Evolutionary conservation across 2,329 filamentous ascomycete genomes (phyloP).

Genomic region (Davidsoniella eucalypti): DNA sequence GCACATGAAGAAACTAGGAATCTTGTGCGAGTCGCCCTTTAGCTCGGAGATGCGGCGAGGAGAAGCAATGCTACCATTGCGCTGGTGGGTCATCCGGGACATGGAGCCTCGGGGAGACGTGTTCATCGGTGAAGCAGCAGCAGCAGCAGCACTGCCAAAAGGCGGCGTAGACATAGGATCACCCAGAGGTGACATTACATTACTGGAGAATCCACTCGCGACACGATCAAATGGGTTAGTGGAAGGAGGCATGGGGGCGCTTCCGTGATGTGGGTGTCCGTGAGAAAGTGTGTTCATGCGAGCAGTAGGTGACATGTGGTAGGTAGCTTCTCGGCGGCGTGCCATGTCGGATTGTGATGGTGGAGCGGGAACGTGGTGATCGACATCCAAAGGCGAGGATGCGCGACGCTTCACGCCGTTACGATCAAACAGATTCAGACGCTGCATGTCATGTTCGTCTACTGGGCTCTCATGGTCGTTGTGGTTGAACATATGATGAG

Average conservation of each 20-base stretch:
- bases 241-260: constrained; percentile 27
- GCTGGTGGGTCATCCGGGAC: constrained; percentile 26
- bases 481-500: constrained; percentile 24
- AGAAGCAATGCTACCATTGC: constrained; percentile 31
- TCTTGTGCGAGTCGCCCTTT: constrained; percentile 31
- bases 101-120: constrained; percentile 33
- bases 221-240: constrained; percentile 28
- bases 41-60: constrained; percentile 35
- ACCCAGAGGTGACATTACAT: constrained; percentile 34
- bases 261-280: constrained; percentile 24
- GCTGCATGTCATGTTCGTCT: constrained; percentile 26
- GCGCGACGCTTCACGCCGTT: constrained; percentile 39
- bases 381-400: constrained; percentile 35
- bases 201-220: constrained; percentile 28
- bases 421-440: constrained; percentile 31
- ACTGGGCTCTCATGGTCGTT: constrained; percentile 32
- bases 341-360: constrained; percentile 27
- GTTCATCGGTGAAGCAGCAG: constrained; percentile 23
- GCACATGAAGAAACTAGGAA: constrained; percentile 49
- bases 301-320: constrained; percentile 36
- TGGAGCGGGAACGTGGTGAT: constrained; percentile 24
- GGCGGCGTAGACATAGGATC: constrained; percentile 34
- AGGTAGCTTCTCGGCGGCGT: constrained; percentile 31
- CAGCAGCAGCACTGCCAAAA: constrained; percentile 16
- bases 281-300: constrained; percentile 31